These are phyloP conservation scores for Kodamaea fungicola DNA, from an alignment of 1,139 yeast genomes.

Conservation along the genomic window DNA sequence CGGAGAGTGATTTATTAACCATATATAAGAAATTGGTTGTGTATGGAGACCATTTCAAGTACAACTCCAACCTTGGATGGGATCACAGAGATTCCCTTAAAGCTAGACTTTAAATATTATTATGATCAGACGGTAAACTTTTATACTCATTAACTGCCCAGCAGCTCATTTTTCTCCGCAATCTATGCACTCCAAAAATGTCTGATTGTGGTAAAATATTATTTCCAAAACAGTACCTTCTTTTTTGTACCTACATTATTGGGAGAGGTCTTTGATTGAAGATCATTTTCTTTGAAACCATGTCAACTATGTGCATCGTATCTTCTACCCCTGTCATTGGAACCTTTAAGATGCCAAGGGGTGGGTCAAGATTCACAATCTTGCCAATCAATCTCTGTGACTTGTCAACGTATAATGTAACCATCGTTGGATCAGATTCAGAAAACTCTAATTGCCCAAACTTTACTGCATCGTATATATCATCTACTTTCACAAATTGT, in stretches of 20 bases:
- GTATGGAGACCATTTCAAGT: conserved; percentile 20
- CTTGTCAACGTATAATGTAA: conserved; percentile 58
- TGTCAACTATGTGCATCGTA: conserved; percentile 50
- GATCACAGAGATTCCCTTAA: conserved; percentile 19
- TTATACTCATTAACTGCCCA: no score
- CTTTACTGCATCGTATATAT: conserved; percentile 46
- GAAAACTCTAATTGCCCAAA: conserved; percentile 61
- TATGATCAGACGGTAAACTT: no score
- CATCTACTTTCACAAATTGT: conserved; percentile 33
- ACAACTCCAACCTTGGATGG: conserved; percentile 21
- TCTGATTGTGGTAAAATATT: no score
- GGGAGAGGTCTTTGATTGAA: conserved; percentile 71
- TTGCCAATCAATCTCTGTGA: conserved; percentile 64
- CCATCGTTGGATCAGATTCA: conserved; percentile 37
- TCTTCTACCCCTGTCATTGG: conserved; percentile 21
- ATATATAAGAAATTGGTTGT: conserved; percentile 46
- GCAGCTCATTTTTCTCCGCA: neutral
- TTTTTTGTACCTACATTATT: conserved; percentile 46
- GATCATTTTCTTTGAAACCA: conserved; percentile 52
- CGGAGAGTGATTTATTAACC: conserved; percentile 44
- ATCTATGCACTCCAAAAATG: neutral
- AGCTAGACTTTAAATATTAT: conserved; percentile 11
- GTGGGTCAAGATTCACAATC: conserved; percentile 53
- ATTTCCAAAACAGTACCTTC: neutral
- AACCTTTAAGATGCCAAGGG: conserved; percentile 57